A percentile compares a stretch with the other conserved stretches of the same genome.
Conservation (phyloP, 2,329 filamentous ascomycete species). For the Fusarium sp. region DNA sequence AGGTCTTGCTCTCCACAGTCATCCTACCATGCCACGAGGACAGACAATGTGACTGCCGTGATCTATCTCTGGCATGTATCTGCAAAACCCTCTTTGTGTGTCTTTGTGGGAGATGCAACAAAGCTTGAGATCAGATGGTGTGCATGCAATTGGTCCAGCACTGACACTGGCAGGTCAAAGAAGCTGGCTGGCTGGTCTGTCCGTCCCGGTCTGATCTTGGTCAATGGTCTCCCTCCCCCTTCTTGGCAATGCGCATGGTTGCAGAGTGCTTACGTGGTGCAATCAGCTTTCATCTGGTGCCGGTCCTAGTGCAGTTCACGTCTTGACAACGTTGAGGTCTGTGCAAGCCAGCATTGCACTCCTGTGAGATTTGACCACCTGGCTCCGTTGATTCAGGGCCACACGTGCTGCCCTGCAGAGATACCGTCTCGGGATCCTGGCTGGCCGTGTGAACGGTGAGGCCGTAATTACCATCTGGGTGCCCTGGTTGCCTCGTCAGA, state of each 20-base stretch:
- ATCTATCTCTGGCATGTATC: slow-evolving; percentile 12
- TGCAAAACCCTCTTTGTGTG: not conserved
- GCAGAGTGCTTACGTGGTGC: slow-evolving; percentile 31
- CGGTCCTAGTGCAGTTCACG: slow-evolving; percentile 20
- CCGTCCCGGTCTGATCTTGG: not conserved
- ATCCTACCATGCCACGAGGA: slow-evolving; percentile 1
- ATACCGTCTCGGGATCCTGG: slow-evolving; percentile 8
- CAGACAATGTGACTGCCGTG: slow-evolving; percentile 4
- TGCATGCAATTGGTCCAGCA: slow-evolving; percentile 12
- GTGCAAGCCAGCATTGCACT: slow-evolving; percentile 5
- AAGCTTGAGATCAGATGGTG: slow-evolving; percentile 14
- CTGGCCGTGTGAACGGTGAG: slow-evolving; percentile 5
- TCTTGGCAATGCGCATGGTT: slow-evolving; percentile 25
- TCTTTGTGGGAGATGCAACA: slow-evolving; percentile 3
- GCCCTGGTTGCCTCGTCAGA: not conserved
- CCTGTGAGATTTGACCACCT: slow-evolving; percentile 16
- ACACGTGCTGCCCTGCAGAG: slow-evolving; percentile 6
- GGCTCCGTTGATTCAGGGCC: slow-evolving; percentile 5
- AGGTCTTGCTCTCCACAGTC: slow-evolving; percentile 19
- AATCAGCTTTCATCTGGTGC: slow-evolving; percentile 10
- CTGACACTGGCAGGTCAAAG: not conserved
- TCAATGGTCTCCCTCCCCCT: slow-evolving; percentile 6
- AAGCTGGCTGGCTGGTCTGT: not conserved
- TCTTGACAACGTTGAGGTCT: slow-evolving; percentile 14
- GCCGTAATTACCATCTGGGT: slow-evolving; percentile 5